Conservation (phyloP, 2,329 filamentous ascomycete genomes). For the Diaporthe sp. region DNA sequence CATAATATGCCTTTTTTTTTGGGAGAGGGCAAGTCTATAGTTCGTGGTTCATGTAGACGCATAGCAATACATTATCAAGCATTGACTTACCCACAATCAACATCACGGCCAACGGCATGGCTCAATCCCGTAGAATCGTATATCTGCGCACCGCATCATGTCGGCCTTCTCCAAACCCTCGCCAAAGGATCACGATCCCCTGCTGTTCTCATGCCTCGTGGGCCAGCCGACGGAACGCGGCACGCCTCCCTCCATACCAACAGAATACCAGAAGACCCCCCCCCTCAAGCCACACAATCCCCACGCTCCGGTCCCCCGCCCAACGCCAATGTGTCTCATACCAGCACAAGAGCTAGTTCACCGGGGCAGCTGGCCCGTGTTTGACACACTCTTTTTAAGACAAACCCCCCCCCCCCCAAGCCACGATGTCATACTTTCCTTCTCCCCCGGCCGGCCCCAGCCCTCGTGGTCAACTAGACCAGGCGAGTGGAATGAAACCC, state of each 20-base stretch:
- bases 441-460: not conserved
- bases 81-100: not conserved
- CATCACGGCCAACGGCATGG: too few species aligned
- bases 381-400: not conserved
- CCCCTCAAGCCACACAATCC: not conserved
- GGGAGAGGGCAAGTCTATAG: constrained; percentile 2
- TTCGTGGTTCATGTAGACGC: not conserved
- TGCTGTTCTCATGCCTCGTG: not conserved
- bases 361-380: not conserved
- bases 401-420: not conserved
- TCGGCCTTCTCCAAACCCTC: not conserved
- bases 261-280: not conserved
- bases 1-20: not conserved
- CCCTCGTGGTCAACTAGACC: not conserved
- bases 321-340: not conserved
- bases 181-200: not conserved
- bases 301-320: not conserved
- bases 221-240: constrained; percentile 9
- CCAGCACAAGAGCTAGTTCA: not conserved
- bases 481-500: not conserved
- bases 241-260: not conserved
- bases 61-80: not conserved
- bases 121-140: not conserved
- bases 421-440: not conserved
- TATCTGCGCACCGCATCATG: not conserved